A percentile compares a stretch with the other conserved stretches of the same genome.
Evolutionary conservation across 257 asterid species (phyloP).

Genomic region (Solanum peruvianum): DNA sequence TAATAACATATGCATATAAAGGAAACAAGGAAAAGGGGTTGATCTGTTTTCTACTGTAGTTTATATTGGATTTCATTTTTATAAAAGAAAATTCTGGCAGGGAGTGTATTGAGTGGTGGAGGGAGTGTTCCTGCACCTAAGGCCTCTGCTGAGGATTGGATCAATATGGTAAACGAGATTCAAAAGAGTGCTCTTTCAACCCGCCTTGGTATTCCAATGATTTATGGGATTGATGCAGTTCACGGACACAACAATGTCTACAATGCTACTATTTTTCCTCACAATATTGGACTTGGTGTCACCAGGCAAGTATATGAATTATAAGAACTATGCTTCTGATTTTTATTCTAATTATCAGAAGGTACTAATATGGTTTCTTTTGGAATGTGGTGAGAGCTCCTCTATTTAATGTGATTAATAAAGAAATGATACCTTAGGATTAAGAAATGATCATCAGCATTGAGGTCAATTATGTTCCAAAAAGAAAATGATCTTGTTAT

Average conservation of each 20-base stretch:
- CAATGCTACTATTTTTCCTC: slow-evolving; percentile 31
- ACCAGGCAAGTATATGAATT: slow-evolving; percentile 15
- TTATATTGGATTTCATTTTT: not conserved
- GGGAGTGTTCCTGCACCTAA: slow-evolving; percentile 26
- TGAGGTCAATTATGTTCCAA: not conserved
- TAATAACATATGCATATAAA: not conserved
- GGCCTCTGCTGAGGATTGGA: slow-evolving; percentile 28
- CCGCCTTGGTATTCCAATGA: slow-evolving; percentile 28
- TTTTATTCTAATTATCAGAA: not conserved
- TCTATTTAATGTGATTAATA: not conserved
- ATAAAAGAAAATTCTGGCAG: not conserved
- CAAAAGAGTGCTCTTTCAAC: slow-evolving; percentile 25
- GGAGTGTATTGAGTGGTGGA: slow-evolving; percentile 35
- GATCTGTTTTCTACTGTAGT: not conserved
- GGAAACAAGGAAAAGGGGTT: not conserved
- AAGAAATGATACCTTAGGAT: not conserved
- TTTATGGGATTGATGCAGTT: slow-evolving; percentile 33
- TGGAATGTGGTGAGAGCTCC: not conserved
- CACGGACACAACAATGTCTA: slow-evolving; percentile 34
- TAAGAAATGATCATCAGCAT: not conserved
- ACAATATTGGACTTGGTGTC: slow-evolving; percentile 31
- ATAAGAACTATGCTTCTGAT: not conserved
- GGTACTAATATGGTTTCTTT: not conserved
- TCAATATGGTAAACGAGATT: slow-evolving; percentile 19
- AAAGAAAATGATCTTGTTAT: not conserved